Evolutionary conservation across 352 stramenopile genomes (phyloP).

Genomic region (Halophytophthora batemanensis): DNA sequence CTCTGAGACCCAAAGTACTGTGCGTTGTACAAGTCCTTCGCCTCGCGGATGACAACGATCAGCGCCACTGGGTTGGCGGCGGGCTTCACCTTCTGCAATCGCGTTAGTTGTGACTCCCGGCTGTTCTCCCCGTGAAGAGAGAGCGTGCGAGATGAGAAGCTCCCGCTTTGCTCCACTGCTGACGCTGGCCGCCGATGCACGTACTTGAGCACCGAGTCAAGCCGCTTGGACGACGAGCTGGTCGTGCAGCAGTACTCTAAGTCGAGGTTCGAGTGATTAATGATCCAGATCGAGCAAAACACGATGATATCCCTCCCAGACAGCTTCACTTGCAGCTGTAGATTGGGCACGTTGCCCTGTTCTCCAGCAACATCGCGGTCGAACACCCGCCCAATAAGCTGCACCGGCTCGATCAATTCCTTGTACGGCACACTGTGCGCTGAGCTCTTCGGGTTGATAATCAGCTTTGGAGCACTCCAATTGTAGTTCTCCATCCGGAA

Average conservation of each 20-base stretch:
- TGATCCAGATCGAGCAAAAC: conserved; percentile 87
- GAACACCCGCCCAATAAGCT: conserved; percentile 68
- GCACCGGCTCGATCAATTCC: conserved; percentile 63
- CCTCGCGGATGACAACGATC: conserved; percentile 80
- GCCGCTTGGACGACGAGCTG: conserved; percentile 63
- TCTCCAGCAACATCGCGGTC: conserved; percentile 62
- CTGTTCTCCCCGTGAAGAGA: conserved; percentile 51
- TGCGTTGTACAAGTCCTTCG: conserved; percentile 77
- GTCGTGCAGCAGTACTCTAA: conserved; percentile 85
- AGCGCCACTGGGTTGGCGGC: conserved; percentile 76
- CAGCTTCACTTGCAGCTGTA: conserved; percentile 83
- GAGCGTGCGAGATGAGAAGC: conserved; percentile 61
- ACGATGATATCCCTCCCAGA: conserved; percentile 78
- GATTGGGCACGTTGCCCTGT: conserved; percentile 73
- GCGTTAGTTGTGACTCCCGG: conserved; percentile 52
- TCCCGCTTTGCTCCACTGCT: conserved; percentile 46
- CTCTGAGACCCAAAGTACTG: conserved; percentile 87
- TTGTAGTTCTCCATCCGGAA: conserved; percentile 89
- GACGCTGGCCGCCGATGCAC: conserved; percentile 51
- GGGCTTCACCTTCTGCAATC: conserved; percentile 73
- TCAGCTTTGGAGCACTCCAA: conserved; percentile 75
- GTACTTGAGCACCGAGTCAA: conserved; percentile 74
- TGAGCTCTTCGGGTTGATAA: conserved; percentile 73
- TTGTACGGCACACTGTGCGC: conserved; percentile 78
- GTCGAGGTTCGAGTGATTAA: conserved; percentile 83